These are phyloP conservation scores for Camellia japonica DNA, from an alignment of 148 eudicot species.

Conservation along the genomic window DNA sequence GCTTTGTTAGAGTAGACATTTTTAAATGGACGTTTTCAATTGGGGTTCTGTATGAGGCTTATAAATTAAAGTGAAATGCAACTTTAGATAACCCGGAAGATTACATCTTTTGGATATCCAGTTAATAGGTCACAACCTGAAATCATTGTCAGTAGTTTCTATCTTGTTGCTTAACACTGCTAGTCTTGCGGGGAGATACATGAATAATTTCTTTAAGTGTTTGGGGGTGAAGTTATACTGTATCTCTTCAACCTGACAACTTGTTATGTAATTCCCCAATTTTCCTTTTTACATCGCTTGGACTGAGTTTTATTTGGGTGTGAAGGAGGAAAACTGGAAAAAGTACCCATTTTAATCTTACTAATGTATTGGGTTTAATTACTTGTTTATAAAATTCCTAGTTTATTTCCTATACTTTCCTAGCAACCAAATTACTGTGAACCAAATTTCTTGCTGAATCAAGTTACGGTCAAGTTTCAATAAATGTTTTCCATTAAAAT, in stretches of 20 bases:
- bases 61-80: not conserved
- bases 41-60: not conserved
- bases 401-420: not conserved
- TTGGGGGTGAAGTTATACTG: not conserved
- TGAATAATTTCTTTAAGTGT: not conserved
- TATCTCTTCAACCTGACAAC: not conserved
- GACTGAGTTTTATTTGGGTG: not conserved
- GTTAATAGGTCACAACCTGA: conserved; percentile 5
- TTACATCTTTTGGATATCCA: not conserved
- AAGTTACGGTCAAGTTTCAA: not conserved
- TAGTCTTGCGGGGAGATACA: not conserved
- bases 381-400: not conserved
- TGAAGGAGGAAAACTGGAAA: not conserved
- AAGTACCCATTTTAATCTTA: not conserved
- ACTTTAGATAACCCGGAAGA: not conserved
- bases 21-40: not conserved
- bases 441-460: not conserved
- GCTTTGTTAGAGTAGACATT: not conserved
- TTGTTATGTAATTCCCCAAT: not conserved
- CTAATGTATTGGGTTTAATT: not conserved
- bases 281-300: not conserved
- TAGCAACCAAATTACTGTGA: not conserved
- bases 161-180: not conserved
- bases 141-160: not conserved
- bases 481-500: not conserved